Evolutionary conservation across 2,329 filamentous ascomycete species (phyloP).

Genomic region (Talaromyces piceae): DNA sequence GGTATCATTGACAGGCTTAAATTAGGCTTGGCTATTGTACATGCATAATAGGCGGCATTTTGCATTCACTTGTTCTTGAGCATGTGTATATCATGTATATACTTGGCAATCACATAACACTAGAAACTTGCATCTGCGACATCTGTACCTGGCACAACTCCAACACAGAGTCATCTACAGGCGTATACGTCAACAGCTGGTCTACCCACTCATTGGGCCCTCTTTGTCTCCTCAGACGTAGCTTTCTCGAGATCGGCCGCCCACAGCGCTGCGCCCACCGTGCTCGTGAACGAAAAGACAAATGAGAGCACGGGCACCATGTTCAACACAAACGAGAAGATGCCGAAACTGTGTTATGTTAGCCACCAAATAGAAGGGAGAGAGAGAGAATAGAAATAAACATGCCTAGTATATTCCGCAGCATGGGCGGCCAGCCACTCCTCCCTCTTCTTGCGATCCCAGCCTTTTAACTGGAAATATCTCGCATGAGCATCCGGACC

Average conservation of each 20-base stretch:
- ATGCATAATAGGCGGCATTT: too few relatives aligned
- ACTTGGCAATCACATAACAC: too few relatives aligned
- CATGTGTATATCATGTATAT: too few relatives aligned
- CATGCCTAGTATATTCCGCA: constrained; percentile 74
- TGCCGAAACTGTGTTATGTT: constrained; percentile 60
- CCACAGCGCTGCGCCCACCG: constrained; percentile 89
- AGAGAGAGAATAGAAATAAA: constrained; percentile 15
- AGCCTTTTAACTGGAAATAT: constrained; percentile 89
- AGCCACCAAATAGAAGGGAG: neutral
- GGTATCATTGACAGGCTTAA: too few relatives aligned
- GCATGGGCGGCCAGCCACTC: constrained; percentile 63
- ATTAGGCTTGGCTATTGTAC: too few relatives aligned
- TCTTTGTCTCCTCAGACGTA: constrained; percentile 23
- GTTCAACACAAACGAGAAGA: constrained; percentile 74
- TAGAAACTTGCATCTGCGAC: too few relatives aligned
- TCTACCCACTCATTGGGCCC: constrained; percentile 11
- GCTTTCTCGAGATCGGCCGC: constrained; percentile 77
- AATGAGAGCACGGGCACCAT: constrained; percentile 77
- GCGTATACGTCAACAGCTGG: neutral
- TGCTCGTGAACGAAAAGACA: constrained; percentile 83
- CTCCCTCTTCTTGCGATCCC: constrained; percentile 57
- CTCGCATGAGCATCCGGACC: constrained; percentile 52
- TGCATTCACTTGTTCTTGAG: too few relatives aligned
- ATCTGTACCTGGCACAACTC: too few relatives aligned
- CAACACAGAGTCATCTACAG: neutral